Evolutionary conservation across 768 basidiomycete genomes (phyloP).

Genomic region (Kwoniella newhampshirensis): DNA sequence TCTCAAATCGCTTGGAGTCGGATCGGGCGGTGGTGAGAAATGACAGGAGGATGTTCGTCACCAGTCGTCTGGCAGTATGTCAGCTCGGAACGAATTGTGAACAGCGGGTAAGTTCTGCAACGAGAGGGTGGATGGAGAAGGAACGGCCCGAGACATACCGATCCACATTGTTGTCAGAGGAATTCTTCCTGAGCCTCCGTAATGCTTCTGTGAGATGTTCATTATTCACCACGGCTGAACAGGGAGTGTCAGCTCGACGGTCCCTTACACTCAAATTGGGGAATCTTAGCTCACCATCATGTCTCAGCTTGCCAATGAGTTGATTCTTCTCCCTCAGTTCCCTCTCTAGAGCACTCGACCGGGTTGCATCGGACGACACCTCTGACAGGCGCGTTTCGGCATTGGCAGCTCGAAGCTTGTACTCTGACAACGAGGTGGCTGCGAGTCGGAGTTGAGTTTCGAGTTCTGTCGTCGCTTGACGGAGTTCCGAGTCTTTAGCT

Average conservation of each 20-base stretch:
- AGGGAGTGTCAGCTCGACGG: background rate
- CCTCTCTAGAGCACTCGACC: conserved; percentile 73
- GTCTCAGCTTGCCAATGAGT: conserved; percentile 90
- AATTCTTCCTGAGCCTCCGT: conserved; percentile 82
- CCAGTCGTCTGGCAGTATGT: conserved; percentile 65
- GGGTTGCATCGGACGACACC: conserved; percentile 64
- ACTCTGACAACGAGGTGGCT: conserved; percentile 81
- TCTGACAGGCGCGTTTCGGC: conserved; percentile 86
- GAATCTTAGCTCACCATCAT: conserved; percentile 68
- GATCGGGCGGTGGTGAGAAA: conserved; percentile 87
- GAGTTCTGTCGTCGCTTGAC: conserved; percentile 76
- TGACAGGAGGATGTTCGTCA: conserved; percentile 87
- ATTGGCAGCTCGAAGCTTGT: conserved; percentile 77
- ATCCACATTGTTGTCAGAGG: conserved; percentile 85
- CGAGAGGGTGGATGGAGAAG: no score
- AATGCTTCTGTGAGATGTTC: conserved; percentile 97
- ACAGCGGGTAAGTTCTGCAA: no score
- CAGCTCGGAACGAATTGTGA: no score
- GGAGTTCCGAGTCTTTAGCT: conserved; percentile 92
- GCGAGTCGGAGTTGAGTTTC: conserved; percentile 69
- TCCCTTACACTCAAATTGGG: background rate
- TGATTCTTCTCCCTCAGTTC: conserved; percentile 93
- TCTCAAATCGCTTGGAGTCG: conserved; percentile 94
- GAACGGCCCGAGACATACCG: conserved; percentile 49
- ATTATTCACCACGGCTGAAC: conserved; percentile 88